Base-by-base conservation (phyloP, 306 rosid species). In the Vachellia collinsii region DNA sequence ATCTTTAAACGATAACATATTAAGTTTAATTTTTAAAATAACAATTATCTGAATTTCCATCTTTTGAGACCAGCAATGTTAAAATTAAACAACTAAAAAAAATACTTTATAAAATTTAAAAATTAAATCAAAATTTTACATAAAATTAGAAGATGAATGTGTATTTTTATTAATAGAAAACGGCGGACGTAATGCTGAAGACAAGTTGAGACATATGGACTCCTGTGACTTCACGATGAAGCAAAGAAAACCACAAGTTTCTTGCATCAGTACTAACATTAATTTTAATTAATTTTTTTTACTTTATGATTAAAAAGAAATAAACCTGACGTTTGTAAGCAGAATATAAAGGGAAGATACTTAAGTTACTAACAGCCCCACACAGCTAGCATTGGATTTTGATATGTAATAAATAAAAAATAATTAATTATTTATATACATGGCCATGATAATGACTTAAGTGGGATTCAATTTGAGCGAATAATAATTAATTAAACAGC, bases 161-260 rank as follows among this genome's bases (percentile, higher is more conserved):
- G 1, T 17, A 11, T 12, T 50, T 14, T 50, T 17, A 5, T 11
- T 20, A 16, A 16, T 29, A 42, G 11, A 68, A 4, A 4, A 25
- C 10, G 11, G 1, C n/a, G 73, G 73, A 20, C 73, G 53, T 42
- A 10, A 20, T 42, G 46, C 10, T 42, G 5, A 68, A 42, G 37
- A 68, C 19, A 10, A n/a, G 51, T 42, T 8, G 25, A 17, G 42
- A 3, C 20, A 1, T 6, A 17, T 53, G 4, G 4, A 53, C 53
- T 68, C 42, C 10, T 41, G 29, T 20, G 29, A n/a, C 53, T 68
- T 68, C 73, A 42, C 73, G 16, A 11, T 10, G 53, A 68, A 68
- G 73, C 51, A 41, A 68, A 42, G 73, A 68, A 68, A 68, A 39
- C 42, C 25, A 46, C 11, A 68, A 41, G 73, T 68, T 58, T n/a